Conservation (phyloP, 768 basidiomycete genomes). For the Pisolithus sp. region DNA sequence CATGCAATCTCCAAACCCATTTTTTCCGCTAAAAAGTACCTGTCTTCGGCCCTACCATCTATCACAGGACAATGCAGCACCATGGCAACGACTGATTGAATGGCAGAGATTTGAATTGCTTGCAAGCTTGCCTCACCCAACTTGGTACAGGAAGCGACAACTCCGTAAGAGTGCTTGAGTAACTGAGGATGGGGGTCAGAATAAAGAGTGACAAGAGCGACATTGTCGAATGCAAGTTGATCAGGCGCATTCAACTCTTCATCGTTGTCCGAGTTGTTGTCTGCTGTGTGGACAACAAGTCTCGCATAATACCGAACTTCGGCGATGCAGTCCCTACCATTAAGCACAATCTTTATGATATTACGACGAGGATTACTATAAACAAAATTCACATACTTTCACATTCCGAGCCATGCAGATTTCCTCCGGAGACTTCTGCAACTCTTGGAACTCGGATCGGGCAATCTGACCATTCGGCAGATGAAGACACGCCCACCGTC, state of each 20-base stretch:
- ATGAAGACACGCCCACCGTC: not conserved
- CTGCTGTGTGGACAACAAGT: not conserved
- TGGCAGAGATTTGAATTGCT: not conserved
- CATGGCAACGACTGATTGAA: conserved; percentile 6
- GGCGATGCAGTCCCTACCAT: not conserved
- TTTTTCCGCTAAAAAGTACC: too few species aligned
- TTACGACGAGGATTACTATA: too few species aligned
- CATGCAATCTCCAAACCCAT: too few species aligned
- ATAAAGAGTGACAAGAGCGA: conserved; percentile 20
- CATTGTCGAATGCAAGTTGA: not conserved
- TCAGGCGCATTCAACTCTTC: not conserved
- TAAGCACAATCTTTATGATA: not conserved
- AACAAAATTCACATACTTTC: not conserved
- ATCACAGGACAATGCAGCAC: not conserved
- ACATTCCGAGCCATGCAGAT: not conserved
- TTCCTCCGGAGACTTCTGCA: not conserved
- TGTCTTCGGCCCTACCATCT: too few species aligned
- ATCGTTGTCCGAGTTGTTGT: not conserved
- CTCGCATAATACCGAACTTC: not conserved
- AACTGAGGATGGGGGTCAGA: conserved; percentile 13
- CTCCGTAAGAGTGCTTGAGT: not conserved
- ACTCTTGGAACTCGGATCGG: not conserved
- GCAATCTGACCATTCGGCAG: not conserved
- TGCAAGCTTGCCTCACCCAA: not conserved
- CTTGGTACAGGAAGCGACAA: conserved; percentile 1